Evolutionary conservation across 345 rosid species (phyloP).

Genomic region (Gossypium australe): DNA sequence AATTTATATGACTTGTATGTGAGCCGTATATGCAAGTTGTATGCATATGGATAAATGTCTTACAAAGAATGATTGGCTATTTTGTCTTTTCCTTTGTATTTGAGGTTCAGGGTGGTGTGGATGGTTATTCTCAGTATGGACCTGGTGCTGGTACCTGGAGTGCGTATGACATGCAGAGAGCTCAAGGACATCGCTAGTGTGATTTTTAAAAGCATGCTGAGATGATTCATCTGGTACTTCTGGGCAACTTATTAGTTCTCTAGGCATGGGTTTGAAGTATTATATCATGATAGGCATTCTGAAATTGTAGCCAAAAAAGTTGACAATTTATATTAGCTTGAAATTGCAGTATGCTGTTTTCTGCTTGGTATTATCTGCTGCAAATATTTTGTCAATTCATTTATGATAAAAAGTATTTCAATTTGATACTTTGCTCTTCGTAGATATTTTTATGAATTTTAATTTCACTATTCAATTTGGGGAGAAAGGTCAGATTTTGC

Average conservation of each 20-base stretch:
- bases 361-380: conserved; percentile 14
- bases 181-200: conserved; percentile 69
- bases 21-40: background rate
- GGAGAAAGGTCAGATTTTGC: background rate
- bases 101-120: conserved; percentile 58
- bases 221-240: conserved; percentile 33
- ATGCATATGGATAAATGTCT: background rate
- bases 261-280: conserved; percentile 26
- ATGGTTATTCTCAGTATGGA: conserved; percentile 74
- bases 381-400: conserved; percentile 12
- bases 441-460: background rate
- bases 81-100: conserved; percentile 9
- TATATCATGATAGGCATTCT: conserved; percentile 21
- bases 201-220: conserved; percentile 20
- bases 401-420: background rate
- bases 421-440: background rate
- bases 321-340: conserved; percentile 18
- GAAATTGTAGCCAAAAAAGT: conserved; percentile 26
- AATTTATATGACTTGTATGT: background rate
- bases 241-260: conserved; percentile 30
- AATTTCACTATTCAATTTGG: background rate
- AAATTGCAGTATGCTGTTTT: conserved; percentile 13
- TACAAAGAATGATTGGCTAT: background rate
- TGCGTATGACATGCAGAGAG: conserved; percentile 62
- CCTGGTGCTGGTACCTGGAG: conserved; percentile 60